Evolutionary conservation across 768 basidiomycete genomes (phyloP).

Genomic region (Mycena galericulata): DNA sequence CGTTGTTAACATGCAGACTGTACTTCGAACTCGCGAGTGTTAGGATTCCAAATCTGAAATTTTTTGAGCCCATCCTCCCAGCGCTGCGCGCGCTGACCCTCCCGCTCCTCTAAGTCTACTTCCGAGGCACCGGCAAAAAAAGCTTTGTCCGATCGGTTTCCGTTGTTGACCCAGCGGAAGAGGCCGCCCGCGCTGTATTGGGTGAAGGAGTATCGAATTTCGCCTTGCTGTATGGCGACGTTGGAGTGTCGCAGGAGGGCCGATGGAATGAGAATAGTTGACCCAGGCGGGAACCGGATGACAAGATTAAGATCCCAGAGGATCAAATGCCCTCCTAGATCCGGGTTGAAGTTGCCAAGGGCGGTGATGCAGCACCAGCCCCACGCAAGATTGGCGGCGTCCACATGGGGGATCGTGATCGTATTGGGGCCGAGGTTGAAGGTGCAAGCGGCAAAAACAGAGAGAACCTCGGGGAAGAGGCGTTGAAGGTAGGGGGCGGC

Average conservation of each 20-base stretch:
- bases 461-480: background rate
- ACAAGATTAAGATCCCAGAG: too few relatives aligned
- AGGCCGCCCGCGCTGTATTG: slow-evolving; percentile 40
- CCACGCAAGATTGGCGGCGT: slow-evolving; percentile 36
- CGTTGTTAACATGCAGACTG: too few relatives aligned
- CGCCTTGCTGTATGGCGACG: slow-evolving; percentile 26
- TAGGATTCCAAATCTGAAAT: background rate
- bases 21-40: too few relatives aligned
- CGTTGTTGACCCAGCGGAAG: slow-evolving; percentile 40
- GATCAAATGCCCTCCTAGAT: too few relatives aligned
- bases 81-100: background rate
- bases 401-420: too few relatives aligned
- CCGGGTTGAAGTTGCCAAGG: slow-evolving; percentile 41
- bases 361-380: slow-evolving; percentile 43
- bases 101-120: background rate
- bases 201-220: slow-evolving; percentile 35
- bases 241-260: slow-evolving; percentile 40
- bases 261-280: slow-evolving; percentile 42
- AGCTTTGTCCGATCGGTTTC: slow-evolving; percentile 13
- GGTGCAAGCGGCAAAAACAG: background rate
- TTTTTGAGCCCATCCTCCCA: background rate
- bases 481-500: background rate
- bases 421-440: background rate
- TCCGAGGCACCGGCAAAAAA: background rate
- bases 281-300: too few relatives aligned